phyloP scores from a whole-genome alignment of 257 asterid genomes.

The Craterostigma plantagineum region DNA sequence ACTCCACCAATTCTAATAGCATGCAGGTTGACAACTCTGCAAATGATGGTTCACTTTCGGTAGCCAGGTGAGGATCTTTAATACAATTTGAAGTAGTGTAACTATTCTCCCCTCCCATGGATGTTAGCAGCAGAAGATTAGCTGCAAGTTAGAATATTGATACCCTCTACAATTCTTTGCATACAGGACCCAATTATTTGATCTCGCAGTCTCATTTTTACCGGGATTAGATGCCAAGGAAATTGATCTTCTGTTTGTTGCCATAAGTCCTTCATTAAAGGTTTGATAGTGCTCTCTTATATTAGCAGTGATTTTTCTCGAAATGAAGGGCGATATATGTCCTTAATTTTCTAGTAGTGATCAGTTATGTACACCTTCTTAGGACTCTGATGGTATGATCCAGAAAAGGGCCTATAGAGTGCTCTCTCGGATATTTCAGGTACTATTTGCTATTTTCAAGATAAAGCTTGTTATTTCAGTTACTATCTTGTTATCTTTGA shows the following conservation, averaged over 20 bases:
- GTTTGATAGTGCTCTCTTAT: conserved; percentile 17
- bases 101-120: conserved; percentile 3
- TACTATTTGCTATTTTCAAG: conserved; percentile 12
- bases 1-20: conserved; percentile 20
- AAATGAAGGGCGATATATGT: too few species aligned
- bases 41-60: conserved; percentile 22
- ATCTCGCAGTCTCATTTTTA: conserved; percentile 66
- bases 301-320: background rate
- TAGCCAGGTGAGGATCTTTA: conserved; percentile 30
- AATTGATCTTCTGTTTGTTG: conserved; percentile 41
- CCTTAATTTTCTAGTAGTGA: background rate
- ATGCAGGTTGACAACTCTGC: conserved; percentile 60
- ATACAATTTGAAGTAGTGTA: background rate
- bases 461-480: background rate
- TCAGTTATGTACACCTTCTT: conserved; percentile 9
- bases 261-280: conserved; percentile 46
- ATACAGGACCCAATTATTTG: conserved; percentile 66
- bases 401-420: conserved; percentile 90
- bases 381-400: conserved; percentile 68
- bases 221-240: conserved; percentile 67
- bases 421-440: conserved; percentile 58
- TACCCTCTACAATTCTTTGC: conserved; percentile 6
- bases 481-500: background rate
- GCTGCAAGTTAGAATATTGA: too few species aligned
- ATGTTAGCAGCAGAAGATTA: too few species aligned